These are phyloP conservation scores for Aspergillus clavatus DNA, from an alignment of 2,329 filamentous ascomycete genomes.

Conservation along the genomic window DNA sequence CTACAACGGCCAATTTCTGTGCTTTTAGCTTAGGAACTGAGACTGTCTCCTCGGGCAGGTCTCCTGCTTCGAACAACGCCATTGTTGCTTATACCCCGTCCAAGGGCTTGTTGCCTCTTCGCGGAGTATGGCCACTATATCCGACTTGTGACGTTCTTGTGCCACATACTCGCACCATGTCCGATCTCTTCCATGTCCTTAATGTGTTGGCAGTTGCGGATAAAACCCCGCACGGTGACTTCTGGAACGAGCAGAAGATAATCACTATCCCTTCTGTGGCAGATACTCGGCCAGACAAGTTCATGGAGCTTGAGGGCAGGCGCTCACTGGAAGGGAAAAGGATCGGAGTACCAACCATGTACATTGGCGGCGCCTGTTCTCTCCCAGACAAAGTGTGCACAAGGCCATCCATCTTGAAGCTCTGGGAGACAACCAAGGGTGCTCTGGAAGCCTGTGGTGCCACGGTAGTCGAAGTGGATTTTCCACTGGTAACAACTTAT, in stretches of 20 bases:
- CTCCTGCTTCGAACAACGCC: conserved; percentile 54
- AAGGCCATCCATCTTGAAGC: conserved; percentile 35
- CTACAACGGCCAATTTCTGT: conserved; percentile 49
- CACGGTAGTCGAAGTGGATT: conserved; percentile 29
- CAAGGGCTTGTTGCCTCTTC: conserved; percentile 47
- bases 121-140: conserved; percentile 54
- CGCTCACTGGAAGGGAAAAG: conserved; percentile 41
- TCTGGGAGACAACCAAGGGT: conserved; percentile 28
- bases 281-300: conserved; percentile 31
- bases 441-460: conserved; percentile 30
- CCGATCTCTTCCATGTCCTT: conserved; percentile 48
- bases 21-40: conserved; percentile 53
- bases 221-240: conserved; percentile 43
- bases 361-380: conserved; percentile 39
- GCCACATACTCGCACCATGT: conserved; percentile 49
- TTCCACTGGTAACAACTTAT: conserved; percentile 30
- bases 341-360: conserved; percentile 50
- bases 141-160: conserved; percentile 54
- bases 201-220: conserved; percentile 47
- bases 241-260: conserved; percentile 51
- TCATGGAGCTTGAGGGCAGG: conserved; percentile 25
- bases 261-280: conserved; percentile 38
- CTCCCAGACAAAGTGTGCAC: conserved; percentile 33
- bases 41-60: conserved; percentile 53
- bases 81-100: conserved; percentile 55